phyloP scores from a whole-genome alignment of 495 filamentous ascomycete species.

The Tuber borchii region DNA sequence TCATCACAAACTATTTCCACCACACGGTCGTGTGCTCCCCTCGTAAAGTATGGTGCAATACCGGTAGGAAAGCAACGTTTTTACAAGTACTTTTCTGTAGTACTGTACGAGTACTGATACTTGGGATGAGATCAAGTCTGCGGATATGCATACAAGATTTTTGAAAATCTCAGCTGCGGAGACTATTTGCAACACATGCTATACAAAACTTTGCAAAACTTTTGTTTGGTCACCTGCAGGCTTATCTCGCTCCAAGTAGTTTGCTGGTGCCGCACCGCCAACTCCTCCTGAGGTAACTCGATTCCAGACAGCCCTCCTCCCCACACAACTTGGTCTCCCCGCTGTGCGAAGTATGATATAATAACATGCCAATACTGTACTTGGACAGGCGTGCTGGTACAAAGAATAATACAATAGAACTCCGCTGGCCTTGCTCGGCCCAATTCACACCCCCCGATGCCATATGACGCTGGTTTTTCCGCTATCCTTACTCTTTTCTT shows the following conservation, averaged over 20 bases:
- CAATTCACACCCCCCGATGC: neutral
- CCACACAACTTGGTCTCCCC: neutral
- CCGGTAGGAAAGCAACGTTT: slow-evolving; percentile 10
- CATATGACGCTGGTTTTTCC: neutral
- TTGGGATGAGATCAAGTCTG: no score
- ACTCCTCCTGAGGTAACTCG: neutral
- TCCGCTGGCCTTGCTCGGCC: neutral
- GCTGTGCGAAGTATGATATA: neutral
- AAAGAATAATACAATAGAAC: neutral
- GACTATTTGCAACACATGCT: no score
- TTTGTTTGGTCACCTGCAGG: no score
- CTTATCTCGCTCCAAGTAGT: no score
- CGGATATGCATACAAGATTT: no score
- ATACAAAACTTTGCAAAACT: no score
- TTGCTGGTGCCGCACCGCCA: neutral
- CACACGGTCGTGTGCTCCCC: slow-evolving; percentile 13
- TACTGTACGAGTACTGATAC: no score
- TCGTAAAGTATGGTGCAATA: slow-evolving; percentile 11
- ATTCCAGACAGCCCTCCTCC: neutral
- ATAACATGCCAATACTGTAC: neutral
- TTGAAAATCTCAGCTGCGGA: no score
- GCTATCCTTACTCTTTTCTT: neutral
- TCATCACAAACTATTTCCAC: slow-evolving; percentile 22
- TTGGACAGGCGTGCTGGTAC: neutral
- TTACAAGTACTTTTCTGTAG: neutral